Evolutionary conservation across 768 basidiomycete species (phyloP), one percentile per base, ranked within the genome.

Genomic region (Kwoniella newhampshirensis): DNA sequence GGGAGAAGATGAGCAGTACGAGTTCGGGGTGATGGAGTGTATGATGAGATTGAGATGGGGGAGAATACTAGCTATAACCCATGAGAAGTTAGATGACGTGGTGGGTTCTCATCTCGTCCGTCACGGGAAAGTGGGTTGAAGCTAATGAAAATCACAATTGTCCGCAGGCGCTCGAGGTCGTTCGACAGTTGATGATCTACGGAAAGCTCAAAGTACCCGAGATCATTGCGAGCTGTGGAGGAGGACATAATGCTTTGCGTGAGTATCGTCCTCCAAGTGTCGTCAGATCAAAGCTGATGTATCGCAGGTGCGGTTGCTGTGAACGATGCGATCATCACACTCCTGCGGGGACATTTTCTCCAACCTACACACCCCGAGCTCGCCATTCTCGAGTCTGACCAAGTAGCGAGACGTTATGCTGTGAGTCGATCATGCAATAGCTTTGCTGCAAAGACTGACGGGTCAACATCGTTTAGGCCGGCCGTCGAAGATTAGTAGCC

Each of bases 1-100:
- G 11, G 57, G 59, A 28, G 59, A 62, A 9, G 71, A 73, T 25
- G 75, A 78, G 54, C 80, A 88, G 45, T 77, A 75, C 54, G 91
- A 96, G 73, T 79, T 94, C 61, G 91, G 91, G 67, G 78, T 84
- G 13, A 83, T 87, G 51, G 90, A 91, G 70, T 92, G 91, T 73
- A 80, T 96, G 32, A 79, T 85, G 77, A 81, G 92, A 54, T 67
- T 91, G 73, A 79, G 91, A 63, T 94, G 91, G 74, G 92, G 91
- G 23, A 82, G 82, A 57, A 91, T 88, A 67, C 82, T 90, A 21
- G 86, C 83, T 79, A 80, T 87, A 41, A 85, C 90, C 7, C 84
- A 85, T 62, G 79, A 85, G 51, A 73, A 85, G 44, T 86, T 87
- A 57, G 91, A 90, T 21, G 80, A 81, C 62, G 75, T 81, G 74